Evolutionary conservation across 306 rosid genomes (phyloP), one percentile per base, ranked within the genome.

Genomic region (Medicago lupulina): DNA sequence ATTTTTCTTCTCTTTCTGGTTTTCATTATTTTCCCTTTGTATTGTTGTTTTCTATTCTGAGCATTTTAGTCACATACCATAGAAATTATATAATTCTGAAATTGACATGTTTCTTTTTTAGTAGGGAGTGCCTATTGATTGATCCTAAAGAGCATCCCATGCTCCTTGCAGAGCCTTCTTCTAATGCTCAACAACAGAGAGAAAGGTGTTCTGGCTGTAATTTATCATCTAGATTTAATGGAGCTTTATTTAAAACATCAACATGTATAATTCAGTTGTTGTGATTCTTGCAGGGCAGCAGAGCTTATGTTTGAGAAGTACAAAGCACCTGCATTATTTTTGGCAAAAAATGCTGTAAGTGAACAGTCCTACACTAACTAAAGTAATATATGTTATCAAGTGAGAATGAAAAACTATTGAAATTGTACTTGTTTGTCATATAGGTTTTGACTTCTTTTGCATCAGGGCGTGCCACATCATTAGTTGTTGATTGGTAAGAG

Each of bases 361-460:
- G 60, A 67, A 74, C 66, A 34, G 34, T 83, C 46, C 55, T 71
- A 18, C 54, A 41, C 74, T 73, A 44, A 59, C 62, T 75, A 64
- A 58, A 43, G 63, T 67, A 58, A 50, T 69, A 23, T 23, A 25
- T 19, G 17, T 76, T 57, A 19, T 3, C n/a, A 31, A 58, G 70
- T 4, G 57, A 59, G 62, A 36, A 36, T 18, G 75, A 34, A 68
- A 58, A 73, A 34, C 8, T 53, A 17, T 39, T 77, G 71, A 61
- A 18, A 62, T 51, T 62, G 6, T 69, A 74, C 43, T 61, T 41
- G 55, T 67, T 76, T 71, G 62, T 16, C 18, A 55, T 67, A 64
- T 85, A 95, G 97, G 97, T 95, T 85, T 89, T 95, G 81, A 92
- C 99, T 18, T 92, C 99, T 44, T 95, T 95, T 82, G 99, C 99